Evolutionary conservation across 108 stramenopile species (phyloP).

Genomic region (Licmophora abbreviata): DNA sequence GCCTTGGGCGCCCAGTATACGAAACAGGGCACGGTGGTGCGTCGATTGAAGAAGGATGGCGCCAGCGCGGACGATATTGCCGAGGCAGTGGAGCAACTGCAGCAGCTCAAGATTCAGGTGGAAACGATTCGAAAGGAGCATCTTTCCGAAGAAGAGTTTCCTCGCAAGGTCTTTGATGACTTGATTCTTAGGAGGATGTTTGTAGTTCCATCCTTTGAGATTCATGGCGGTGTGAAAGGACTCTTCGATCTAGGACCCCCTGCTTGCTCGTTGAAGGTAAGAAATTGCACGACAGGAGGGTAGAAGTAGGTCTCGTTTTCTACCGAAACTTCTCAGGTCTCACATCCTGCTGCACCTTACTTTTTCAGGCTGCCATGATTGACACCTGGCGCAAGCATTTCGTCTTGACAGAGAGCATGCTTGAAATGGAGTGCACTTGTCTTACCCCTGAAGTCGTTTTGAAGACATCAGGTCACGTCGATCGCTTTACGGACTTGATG

Average conservation of each 20-base stretch:
- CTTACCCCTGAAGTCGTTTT: conserved; percentile 94
- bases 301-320: neutral
- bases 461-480: conserved; percentile 98
- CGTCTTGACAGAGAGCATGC: conserved; percentile 94
- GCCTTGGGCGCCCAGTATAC: conserved; percentile 81
- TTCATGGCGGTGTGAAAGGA: conserved; percentile 98
- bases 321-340: neutral
- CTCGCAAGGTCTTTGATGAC: conserved; percentile 92
- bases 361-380: conserved; percentile 83
- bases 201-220: conserved; percentile 98
- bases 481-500: conserved; percentile 99
- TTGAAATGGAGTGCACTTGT: conserved; percentile 99
- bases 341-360: neutral
- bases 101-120: conserved; percentile 65
- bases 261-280: conserved; percentile 91
- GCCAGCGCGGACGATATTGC: conserved; percentile 68
- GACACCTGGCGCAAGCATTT: conserved; percentile 97
- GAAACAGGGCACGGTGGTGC: conserved; percentile 74
- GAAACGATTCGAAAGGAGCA: conserved; percentile 26
- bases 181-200: conserved; percentile 96
- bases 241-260: conserved; percentile 98
- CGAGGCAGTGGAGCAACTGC: conserved; percentile 64
- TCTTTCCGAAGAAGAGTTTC: conserved; percentile 44
- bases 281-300: conserved; percentile 3
- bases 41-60: conserved; percentile 82